phyloP scores from a whole-genome alignment of 148 eudicot genomes.

The Drosera capensis region DNA sequence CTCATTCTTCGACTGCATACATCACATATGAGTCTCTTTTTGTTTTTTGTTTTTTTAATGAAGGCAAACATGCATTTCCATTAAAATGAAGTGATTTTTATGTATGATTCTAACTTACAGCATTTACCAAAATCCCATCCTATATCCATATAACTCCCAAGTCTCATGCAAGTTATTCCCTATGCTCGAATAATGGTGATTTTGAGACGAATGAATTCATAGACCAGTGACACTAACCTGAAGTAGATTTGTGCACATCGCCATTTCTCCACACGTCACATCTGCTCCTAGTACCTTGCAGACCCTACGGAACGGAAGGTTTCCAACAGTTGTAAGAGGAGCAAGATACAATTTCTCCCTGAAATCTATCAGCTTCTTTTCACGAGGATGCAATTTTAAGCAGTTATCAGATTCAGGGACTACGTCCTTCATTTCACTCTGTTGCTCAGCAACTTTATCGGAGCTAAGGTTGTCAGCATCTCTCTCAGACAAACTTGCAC shows the following conservation, averaged over 20 bases:
- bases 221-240: conserved; percentile 47
- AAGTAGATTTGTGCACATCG: conserved; percentile 97
- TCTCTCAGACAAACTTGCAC: conserved; percentile 16
- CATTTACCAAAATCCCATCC: too few relatives aligned
- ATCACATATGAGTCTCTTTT: too few relatives aligned
- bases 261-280: conserved; percentile 99
- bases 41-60: too few relatives aligned
- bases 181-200: too few relatives aligned
- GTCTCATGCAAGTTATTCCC: too few relatives aligned
- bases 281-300: conserved; percentile 94
- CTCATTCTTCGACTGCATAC: neutral
- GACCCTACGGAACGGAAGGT: conserved; percentile 86
- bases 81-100: too few relatives aligned
- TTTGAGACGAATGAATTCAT: too few relatives aligned
- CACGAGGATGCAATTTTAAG: conserved; percentile 57
- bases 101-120: too few relatives aligned
- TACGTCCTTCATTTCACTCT: conserved; percentile 4
- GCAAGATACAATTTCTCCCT: conserved; percentile 86
- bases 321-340: conserved; percentile 93
- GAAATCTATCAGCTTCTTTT: conserved; percentile 88
- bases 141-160: too few relatives aligned
- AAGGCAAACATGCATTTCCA: too few relatives aligned
- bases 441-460: neutral
- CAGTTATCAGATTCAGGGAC: conserved; percentile 52
- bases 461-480: conserved; percentile 6